Evolutionary conservation across 1,284 basidiomycete species (phyloP).

Genomic region (Agaricales sp.): DNA sequence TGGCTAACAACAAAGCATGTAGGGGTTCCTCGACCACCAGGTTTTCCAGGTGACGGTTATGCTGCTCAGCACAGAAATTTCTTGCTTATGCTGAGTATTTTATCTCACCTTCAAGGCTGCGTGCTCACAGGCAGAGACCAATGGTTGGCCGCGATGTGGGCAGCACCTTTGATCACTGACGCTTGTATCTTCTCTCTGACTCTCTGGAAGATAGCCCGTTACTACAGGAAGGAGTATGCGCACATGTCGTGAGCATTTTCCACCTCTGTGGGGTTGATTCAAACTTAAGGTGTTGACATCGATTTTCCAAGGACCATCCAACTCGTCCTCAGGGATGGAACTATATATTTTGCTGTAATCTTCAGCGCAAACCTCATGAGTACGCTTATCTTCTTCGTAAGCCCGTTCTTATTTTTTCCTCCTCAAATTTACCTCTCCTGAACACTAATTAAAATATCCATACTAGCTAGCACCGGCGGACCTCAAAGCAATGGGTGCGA

Average conservation of each 20-base stretch:
- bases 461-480: constrained; percentile 4
- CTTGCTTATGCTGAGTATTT: too few species aligned
- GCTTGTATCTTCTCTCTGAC: constrained; percentile 9
- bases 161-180: constrained; percentile 10
- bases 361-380: constrained; percentile 11
- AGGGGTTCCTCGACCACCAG: background rate
- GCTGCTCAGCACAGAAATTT: too few species aligned
- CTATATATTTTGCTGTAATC: constrained; percentile 10
- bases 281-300: background rate
- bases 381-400: constrained; percentile 15
- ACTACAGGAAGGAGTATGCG: constrained; percentile 5
- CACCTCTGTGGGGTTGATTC: background rate
- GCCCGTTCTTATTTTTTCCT: constrained; percentile 4
- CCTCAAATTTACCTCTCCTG: too few species aligned
- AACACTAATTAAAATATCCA: too few species aligned
- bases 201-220: constrained; percentile 4
- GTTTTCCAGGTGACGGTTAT: background rate
- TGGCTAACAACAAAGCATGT: too few species aligned
- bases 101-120: background rate
- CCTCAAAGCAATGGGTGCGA: constrained; percentile 14
- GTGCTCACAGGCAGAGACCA: background rate
- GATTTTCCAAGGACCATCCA: constrained; percentile 6
- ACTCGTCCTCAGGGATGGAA: constrained; percentile 10
- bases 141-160: constrained; percentile 9
- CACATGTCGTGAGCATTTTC: background rate